phyloP scores from a whole-genome alignment of 2,329 filamentous ascomycete species.

The Drechslerella stenobrocha region DNA sequence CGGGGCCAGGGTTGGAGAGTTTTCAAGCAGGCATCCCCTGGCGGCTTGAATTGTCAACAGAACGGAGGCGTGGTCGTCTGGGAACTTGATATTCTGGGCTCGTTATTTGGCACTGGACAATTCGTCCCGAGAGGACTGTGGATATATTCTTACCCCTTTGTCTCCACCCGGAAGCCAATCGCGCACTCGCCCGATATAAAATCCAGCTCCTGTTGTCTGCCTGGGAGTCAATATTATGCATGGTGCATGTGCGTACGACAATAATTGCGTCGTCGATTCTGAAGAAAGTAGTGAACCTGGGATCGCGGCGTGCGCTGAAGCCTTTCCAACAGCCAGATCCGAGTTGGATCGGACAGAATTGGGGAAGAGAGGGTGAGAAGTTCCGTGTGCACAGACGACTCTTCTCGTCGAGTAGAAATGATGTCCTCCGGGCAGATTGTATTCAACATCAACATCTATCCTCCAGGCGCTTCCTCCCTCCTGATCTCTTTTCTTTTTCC shows the following conservation, averaged over 20 bases:
- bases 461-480: too few species aligned
- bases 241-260: neutral
- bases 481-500: slow-evolving; percentile 2
- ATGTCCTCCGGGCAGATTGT: too few species aligned
- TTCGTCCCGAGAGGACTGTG: slow-evolving; percentile 1
- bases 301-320: neutral
- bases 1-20: neutral
- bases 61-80: neutral
- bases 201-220: neutral
- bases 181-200: slow-evolving; percentile 1
- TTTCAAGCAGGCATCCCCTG: slow-evolving; percentile 1
- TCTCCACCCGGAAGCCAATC: neutral
- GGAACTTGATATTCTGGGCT: neutral
- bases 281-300: neutral
- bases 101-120: neutral
- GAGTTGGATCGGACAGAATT: too few species aligned
- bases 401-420: too few species aligned
- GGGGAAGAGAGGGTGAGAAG: neutral
- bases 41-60: neutral
- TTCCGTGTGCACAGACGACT: too few species aligned
- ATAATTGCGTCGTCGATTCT: neutral
- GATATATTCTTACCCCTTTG: neutral
- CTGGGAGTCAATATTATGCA: slow-evolving; percentile 1
- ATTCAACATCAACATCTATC: too few species aligned
- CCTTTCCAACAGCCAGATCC: neutral